Conservation (phyloP, 2,329 filamentous ascomycete species). For the Fusarium piperis region DNA sequence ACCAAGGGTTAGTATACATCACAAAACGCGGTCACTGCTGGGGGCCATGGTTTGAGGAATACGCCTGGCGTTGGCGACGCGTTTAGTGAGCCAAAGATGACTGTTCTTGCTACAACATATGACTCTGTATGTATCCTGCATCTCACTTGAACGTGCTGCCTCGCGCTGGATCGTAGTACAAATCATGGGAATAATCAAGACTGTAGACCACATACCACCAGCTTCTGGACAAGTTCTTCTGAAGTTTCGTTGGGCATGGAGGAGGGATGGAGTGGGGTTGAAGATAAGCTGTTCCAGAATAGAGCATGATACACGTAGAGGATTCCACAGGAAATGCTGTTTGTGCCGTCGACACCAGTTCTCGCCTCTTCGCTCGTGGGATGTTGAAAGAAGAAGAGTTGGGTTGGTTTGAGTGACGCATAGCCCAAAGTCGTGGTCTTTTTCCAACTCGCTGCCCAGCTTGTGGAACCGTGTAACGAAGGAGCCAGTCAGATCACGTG, state of each 20-base stretch:
- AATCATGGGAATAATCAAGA: not conserved
- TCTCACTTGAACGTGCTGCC: not conserved
- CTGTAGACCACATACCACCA: conserved; percentile 43
- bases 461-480: conserved; percentile 21
- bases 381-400: conserved; percentile 6
- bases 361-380: not conserved
- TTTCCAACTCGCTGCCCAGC: conserved; percentile 3
- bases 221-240: conserved; percentile 38
- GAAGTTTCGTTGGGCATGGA: conserved; percentile 38
- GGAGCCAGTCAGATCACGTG: conserved; percentile 22
- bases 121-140: not conserved
- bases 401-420: conserved; percentile 28
- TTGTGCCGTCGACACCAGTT: not conserved
- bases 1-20: conserved; percentile 13
- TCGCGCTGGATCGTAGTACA: not conserved
- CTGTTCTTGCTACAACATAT: not conserved
- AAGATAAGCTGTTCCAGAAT: conserved; percentile 21
- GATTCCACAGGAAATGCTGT: not conserved
- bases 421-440: conserved; percentile 28
- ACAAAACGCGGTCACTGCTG: not conserved
- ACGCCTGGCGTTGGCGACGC: not conserved
- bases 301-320: conserved; percentile 33
- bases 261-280: conserved; percentile 18
- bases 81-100: conserved; percentile 8
- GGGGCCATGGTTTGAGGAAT: not conserved